Base-by-base conservation (phyloP, 441 rosid genomes). In the Cnidoscolus chayamansa region DNA sequence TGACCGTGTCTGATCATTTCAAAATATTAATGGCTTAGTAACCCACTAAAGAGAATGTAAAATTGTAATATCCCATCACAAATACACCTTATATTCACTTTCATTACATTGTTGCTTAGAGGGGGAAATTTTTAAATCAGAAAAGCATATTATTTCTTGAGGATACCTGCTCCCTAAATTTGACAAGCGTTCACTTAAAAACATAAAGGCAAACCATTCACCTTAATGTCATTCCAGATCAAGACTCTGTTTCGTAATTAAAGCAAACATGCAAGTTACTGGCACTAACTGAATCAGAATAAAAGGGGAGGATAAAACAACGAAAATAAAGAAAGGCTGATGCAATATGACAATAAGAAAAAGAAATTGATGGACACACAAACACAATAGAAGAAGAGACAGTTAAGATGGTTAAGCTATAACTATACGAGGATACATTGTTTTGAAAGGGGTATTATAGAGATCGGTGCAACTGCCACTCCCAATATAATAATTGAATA, bases 1-100 rank as follows among this genome's bases (percentile, higher is more conserved):
- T 74, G 89, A 92, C 48, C 98, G 82, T 69, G 81, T 81, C 99
- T 95, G 91, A 53, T 58, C 73, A 76, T 62, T 25, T 61, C 65
- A 78, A 81, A 67, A 65, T 8, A 30, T 13, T 25, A 63, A 40
- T 20, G 17, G 12, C 37, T 72, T 61, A 76, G 67, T 51, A 62
- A 20, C 37, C 16, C 58, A 16, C 19, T 12, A 48, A 8, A 0
- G 13, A 7, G 31, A 4, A 57, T 51, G 56, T 16, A 17, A 53
- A 25, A 40, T 53, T 54, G 40, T 16, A 45, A 53, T 49, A 53
- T 68, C 53, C 19, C n/a, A 62, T 30, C 30, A 43, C 47, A 69
- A 6, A 40, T 40, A 40, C 7, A 25, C 20, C 9, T 16, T 5
- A 56, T 30, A 53, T 3, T 35, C 48, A 31, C 19, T 10, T 58